Percentiles rank a stretch among this genome's conserved stretches.
Conservation (phyloP, 352 stramenopile species). For the Phytophthora fragariae region DNA sequence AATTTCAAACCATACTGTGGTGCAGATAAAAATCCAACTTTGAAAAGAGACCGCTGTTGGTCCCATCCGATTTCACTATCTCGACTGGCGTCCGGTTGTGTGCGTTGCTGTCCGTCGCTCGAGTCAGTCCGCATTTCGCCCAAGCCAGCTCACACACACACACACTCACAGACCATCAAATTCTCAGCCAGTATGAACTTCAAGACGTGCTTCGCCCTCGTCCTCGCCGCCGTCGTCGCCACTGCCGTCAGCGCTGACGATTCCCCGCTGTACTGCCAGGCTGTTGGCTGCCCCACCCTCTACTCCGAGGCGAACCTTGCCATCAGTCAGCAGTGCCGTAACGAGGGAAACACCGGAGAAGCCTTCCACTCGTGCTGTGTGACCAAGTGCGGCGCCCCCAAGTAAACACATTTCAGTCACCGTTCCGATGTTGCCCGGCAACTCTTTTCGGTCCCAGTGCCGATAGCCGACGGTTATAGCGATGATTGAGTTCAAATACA, state of each 20-base stretch:
- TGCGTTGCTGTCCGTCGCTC: slow-evolving; percentile 4
- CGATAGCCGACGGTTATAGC: not conserved
- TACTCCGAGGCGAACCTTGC: slow-evolving; percentile 27
- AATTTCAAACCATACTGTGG: not conserved
- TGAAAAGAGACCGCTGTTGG: slow-evolving; percentile 10
- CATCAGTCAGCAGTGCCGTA: slow-evolving; percentile 26
- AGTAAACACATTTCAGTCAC: not conserved
- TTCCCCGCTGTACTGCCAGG: slow-evolving; percentile 23
- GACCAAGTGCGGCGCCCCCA: slow-evolving; percentile 12
- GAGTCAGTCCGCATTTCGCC: slow-evolving; percentile 36
- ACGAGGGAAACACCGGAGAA: not conserved
- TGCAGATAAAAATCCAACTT: too few relatives aligned
- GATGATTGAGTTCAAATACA: slow-evolving; percentile 14
- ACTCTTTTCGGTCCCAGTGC: not conserved
- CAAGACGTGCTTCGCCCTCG: slow-evolving; percentile 30
- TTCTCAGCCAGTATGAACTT: slow-evolving; percentile 29
- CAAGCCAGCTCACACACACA: slow-evolving; percentile 6
- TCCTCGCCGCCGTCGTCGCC: slow-evolving; percentile 21
- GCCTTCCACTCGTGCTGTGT: slow-evolving; percentile 16
- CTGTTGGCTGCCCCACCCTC: slow-evolving; percentile 11
- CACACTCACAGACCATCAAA: not conserved
- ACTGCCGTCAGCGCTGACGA: slow-evolving; percentile 18
- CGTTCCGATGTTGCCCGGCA: not conserved
- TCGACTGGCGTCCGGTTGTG: slow-evolving; percentile 10
- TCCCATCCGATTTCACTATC: slow-evolving; percentile 25